Evolutionary conservation across 2,329 filamentous ascomycete species (phyloP), one percentile per base, ranked within the genome.

Genomic region (Stagonosporopsis cucurbitacearum): DNA sequence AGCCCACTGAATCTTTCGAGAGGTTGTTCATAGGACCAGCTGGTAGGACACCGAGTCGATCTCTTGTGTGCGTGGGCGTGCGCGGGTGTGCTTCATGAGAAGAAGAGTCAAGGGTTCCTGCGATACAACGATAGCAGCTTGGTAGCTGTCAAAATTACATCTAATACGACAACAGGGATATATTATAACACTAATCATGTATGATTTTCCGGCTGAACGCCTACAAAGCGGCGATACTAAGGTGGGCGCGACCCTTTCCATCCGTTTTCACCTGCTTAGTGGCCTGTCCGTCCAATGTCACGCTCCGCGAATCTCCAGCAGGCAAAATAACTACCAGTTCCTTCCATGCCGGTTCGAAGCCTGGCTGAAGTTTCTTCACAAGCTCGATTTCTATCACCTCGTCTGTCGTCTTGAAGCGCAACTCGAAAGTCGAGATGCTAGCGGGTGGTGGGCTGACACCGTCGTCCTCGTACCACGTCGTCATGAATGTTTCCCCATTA

Each of bases 401-500:
- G 3, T 77, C 73, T 0, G 78, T 80, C 1, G 78, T 61, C 25
- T 35, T 48, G 32, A 72, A 73, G 15, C 45, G 60, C 26, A 73
- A 15, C 8, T 53, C 58, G 35, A 75, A 75, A 0, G 52, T 47
- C 0, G 70, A 73, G 12, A 74, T 67, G 33, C 58, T 64, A 1
- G 63, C 71, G 5, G 69, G 67, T 17, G 71, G 64, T 36, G 78
- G 75, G 8, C 82, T 80, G 25, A 85, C 78, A 0, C 83, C 84
- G 68, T 86, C 83, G 57, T 86, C 84, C 65, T 86, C 84, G 43
- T 79, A 79, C 83, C 84, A 86, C 0, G 72, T 78, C 22, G 60
- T 70, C 56, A 76, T 81, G 7, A 69, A 75, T 13, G 66, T 69
- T 0, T 71, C 70, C 1, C 67, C 72, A 11, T 69, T 62, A 0